These are phyloP conservation scores for Suhomyces ambrosiae DNA, from an alignment of 1,139 yeast species.

Conservation along the genomic window DNA sequence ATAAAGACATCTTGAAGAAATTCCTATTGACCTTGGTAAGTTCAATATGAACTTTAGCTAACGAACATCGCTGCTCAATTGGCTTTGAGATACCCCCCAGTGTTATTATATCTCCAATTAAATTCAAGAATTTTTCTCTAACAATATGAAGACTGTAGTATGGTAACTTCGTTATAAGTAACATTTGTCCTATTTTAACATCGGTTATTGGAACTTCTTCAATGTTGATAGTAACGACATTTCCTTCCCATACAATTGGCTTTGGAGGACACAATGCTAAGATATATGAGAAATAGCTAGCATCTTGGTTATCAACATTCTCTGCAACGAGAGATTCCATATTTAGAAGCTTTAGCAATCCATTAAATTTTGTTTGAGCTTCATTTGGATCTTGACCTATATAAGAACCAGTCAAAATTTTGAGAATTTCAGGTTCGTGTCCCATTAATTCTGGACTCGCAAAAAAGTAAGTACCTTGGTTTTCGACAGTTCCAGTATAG, in stretches of 20 bases:
- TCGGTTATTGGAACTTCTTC: conserved; percentile 47
- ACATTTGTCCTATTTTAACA: conserved; percentile 67
- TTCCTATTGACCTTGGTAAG: conserved; percentile 65
- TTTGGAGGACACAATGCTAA: conserved; percentile 77
- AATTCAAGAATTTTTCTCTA: conserved; percentile 49
- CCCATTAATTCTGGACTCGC: conserved; percentile 63
- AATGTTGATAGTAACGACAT: conserved; percentile 60
- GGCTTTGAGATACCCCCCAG: conserved; percentile 41
- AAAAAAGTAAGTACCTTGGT: conserved; percentile 73
- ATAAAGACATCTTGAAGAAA: conserved; percentile 69
- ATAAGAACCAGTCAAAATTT: conserved; percentile 46
- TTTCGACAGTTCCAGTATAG: conserved; percentile 72
- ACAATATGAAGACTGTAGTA: conserved; percentile 40
- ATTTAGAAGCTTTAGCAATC: conserved; percentile 27
- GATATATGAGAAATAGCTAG: conserved; percentile 58
- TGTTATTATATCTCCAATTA: conserved; percentile 55
- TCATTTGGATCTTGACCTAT: conserved; percentile 43
- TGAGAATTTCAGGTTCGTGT: conserved; percentile 44
- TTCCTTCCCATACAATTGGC: conserved; percentile 92
- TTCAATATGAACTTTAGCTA: conserved; percentile 75
- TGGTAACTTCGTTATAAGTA: conserved; percentile 59
- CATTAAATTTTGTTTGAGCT: conserved; percentile 32
- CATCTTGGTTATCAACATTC: conserved; percentile 17
- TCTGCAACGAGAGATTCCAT: conserved; percentile 1
- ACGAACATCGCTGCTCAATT: conserved; percentile 67